Percentiles rank a stretch among this genome's conserved stretches.
Evolutionary conservation across 768 basidiomycete species (phyloP).

Genomic region (Boletus insuetus): DNA sequence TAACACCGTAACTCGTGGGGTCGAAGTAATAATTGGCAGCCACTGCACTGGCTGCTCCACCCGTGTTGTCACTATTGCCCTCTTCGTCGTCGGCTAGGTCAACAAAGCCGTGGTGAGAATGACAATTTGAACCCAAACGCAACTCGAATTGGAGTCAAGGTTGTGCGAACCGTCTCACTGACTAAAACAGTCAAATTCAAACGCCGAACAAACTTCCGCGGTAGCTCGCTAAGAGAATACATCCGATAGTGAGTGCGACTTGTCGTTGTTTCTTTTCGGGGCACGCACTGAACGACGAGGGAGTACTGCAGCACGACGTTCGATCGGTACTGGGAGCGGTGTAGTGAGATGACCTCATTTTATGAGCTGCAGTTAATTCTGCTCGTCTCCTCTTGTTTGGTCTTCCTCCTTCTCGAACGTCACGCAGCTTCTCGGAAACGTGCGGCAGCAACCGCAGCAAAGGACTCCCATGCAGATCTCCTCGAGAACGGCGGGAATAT

Average conservation of each 20-base stretch:
- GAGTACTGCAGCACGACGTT: too few species aligned
- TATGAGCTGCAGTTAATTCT: slow-evolving; percentile 42
- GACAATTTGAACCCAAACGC: neutral
- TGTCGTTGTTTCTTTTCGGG: neutral
- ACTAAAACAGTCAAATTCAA: neutral
- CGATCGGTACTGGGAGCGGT: too few species aligned
- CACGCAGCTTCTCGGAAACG: slow-evolving; percentile 28
- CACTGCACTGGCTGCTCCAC: neutral
- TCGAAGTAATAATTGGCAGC: too few species aligned
- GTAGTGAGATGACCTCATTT: slow-evolving; percentile 30
- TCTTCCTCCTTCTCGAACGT: slow-evolving; percentile 36
- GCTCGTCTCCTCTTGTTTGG: slow-evolving; percentile 33
- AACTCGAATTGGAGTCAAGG: neutral
- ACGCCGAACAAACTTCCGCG: neutral
- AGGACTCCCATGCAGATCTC: slow-evolving; percentile 25
- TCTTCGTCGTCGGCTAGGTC: slow-evolving; percentile 6
- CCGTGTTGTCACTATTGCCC: slow-evolving; percentile 6
- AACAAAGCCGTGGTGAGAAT: slow-evolving; percentile 8
- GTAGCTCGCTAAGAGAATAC: neutral
- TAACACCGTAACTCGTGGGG: too few species aligned
- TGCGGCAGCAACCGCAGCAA: slow-evolving; percentile 13
- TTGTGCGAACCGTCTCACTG: neutral
- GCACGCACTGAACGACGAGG: too few species aligned
- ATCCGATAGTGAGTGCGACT: slow-evolving; percentile 8
- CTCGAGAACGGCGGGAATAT: slow-evolving; percentile 32